Evolutionary conservation across 352 stramenopile species (phyloP).

Genomic region (Saprolegnia parasitica): DNA sequence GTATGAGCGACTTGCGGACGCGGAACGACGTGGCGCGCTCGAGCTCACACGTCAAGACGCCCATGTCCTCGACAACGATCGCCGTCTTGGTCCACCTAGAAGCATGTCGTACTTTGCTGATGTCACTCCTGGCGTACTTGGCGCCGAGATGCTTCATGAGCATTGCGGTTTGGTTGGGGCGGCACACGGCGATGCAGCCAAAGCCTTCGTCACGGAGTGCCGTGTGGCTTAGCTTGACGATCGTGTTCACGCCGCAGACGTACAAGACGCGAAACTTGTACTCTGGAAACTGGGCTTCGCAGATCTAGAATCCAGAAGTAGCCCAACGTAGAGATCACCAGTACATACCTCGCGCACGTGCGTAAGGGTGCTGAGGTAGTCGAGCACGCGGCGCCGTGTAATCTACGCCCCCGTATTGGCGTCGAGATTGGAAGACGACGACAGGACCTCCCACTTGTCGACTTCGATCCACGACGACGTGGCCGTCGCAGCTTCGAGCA

Average conservation of each 20-base stretch:
- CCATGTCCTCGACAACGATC: slow-evolving; percentile 67
- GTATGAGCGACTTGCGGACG: slow-evolving; percentile 45
- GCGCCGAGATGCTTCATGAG: slow-evolving; percentile 67
- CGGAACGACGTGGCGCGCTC: slow-evolving; percentile 63
- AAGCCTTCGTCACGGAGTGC: slow-evolving; percentile 62
- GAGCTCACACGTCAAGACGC: slow-evolving; percentile 58
- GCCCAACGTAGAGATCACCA: neutral
- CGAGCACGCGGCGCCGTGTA: slow-evolving; percentile 58
- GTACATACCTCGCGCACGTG: slow-evolving; percentile 46
- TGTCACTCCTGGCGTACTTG: slow-evolving; percentile 40
- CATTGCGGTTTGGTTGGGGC: slow-evolving; percentile 62
- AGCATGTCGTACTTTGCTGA: neutral
- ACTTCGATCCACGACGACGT: slow-evolving; percentile 76
- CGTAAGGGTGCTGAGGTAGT: slow-evolving; percentile 70
- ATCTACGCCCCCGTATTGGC: slow-evolving; percentile 34
- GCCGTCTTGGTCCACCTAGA: slow-evolving; percentile 38
- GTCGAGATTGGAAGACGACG: no score
- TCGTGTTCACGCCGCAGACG: slow-evolving; percentile 71
- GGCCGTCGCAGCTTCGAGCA: slow-evolving; percentile 60
- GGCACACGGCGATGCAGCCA: slow-evolving; percentile 60
- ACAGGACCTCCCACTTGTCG: slow-evolving; percentile 63
- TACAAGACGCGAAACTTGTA: slow-evolving; percentile 72
- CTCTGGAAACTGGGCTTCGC: slow-evolving; percentile 51
- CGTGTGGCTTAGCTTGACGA: slow-evolving; percentile 72
- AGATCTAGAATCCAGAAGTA: slow-evolving; percentile 37